phyloP scores from a whole-genome alignment of 1,139 yeast genomes.

The Taphrina communis region DNA sequence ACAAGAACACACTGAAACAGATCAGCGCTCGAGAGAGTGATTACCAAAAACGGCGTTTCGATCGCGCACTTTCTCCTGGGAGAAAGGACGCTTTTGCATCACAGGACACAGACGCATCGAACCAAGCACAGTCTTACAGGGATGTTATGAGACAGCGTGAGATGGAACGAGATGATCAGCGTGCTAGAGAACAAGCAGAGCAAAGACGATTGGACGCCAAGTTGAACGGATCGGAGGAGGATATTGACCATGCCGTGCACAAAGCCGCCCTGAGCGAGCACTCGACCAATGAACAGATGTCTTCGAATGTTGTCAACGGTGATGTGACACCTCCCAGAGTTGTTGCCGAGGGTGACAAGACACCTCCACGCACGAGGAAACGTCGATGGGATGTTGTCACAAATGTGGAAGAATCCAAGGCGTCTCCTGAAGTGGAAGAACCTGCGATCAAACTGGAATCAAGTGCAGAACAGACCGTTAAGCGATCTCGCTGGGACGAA shows the following conservation, averaged over 20 bases:
- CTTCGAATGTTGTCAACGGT: conserved; percentile 2
- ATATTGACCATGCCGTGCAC: conserved; percentile 21
- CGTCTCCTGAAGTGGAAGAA: conserved; percentile 12
- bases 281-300: background rate
- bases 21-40: conserved; percentile 53
- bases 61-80: conserved; percentile 50
- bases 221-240: conserved; percentile 5
- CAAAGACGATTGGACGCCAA: conserved; percentile 43
- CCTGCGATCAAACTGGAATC: conserved; percentile 1
- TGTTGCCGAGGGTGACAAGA: conserved; percentile 44
- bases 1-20: conserved; percentile 46
- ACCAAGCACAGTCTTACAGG: conserved; percentile 46
- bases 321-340: conserved; percentile 48
- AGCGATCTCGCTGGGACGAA: conserved; percentile 49
- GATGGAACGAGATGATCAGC: conserved; percentile 51
- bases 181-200: conserved; percentile 49
- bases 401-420: conserved; percentile 7
- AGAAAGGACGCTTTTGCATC: conserved; percentile 41
- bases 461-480: conserved; percentile 42
- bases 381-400: conserved; percentile 42
- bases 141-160: conserved; percentile 50
- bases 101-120: conserved; percentile 47
- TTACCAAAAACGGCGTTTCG: conserved; percentile 56
- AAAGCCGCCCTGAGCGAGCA: conserved; percentile 24
- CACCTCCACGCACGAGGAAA: conserved; percentile 46